Evolutionary conservation across 805 yeast species (phyloP), one percentile per base, ranked within the genome.

Genomic region (Kodamaea nitidulidarum): DNA sequence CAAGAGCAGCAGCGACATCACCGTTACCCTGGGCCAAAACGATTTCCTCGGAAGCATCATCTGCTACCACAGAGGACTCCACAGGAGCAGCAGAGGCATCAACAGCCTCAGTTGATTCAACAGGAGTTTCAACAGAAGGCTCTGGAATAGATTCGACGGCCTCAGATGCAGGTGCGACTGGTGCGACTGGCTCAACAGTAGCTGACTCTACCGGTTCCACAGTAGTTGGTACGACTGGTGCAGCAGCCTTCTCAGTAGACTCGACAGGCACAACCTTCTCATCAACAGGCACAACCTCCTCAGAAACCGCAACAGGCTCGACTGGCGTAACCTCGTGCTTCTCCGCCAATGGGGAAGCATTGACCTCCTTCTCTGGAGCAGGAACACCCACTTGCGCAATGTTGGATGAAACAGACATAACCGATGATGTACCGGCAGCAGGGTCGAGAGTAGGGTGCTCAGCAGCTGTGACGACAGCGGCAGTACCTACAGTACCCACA

Each of bases 1-100:
- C 55, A 36, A 66, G 54, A 32, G 60, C 63, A 33, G 61, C 57
- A 40, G 58, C 66, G 36, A 63, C 53, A 22, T 59, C 63, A 27
- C 55, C 48, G 3, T 53, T 55, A 18, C 71, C 73, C 36, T 60
- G 62, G n/a, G 71, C 67, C 35, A 66, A 54, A 36, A 67, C 55
- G 36, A 68, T 65, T 41, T 65, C 72, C 15, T 54, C 64, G 21
- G 46, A 34, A 3, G 44, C 59, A 29, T 38, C 37, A 30, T 39
- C 42, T 15, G 39, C 39, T 17, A 44, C 17, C 8, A 47, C 47
- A n/a, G 52, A 46, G 14, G 45, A 20, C 8, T 20, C 22, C 22
- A 20, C 52, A 25, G 45, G 49, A n/a, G 46, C 26, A 14, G 33
- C 43, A 10, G 41, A 53, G 27, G 45, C 22, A 10, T n/a, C 35